Evolutionary conservation across 2,329 filamentous ascomycete species (phyloP).

Genomic region (Talaromyces sp.): DNA sequence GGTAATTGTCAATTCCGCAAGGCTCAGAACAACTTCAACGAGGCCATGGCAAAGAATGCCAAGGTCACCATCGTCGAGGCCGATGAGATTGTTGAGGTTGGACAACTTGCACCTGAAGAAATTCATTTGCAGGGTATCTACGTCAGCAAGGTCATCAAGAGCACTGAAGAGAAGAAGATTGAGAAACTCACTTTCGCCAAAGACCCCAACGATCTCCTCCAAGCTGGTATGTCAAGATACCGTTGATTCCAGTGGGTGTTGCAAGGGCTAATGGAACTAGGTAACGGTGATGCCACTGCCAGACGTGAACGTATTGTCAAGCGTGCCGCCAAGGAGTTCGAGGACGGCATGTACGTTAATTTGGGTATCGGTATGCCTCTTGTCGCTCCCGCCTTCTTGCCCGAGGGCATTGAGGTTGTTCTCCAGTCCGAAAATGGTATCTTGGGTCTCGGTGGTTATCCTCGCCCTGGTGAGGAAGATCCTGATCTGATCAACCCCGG

Average conservation of each 20-base stretch:
- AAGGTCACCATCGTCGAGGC: slow-evolving; percentile 78
- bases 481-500: slow-evolving; percentile 81
- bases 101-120: slow-evolving; percentile 67
- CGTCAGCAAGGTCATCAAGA: slow-evolving; percentile 74
- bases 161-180: slow-evolving; percentile 66
- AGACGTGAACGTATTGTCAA: slow-evolving; percentile 77
- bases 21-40: slow-evolving; percentile 70
- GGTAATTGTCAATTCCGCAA: slow-evolving; percentile 78
- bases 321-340: slow-evolving; percentile 71
- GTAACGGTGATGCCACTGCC: slow-evolving; percentile 58
- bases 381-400: slow-evolving; percentile 71
- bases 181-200: slow-evolving; percentile 78
- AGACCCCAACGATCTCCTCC: slow-evolving; percentile 51
- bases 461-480: slow-evolving; percentile 65
- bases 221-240: slow-evolving; percentile 39
- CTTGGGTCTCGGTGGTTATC: slow-evolving; percentile 77
- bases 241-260: background rate
- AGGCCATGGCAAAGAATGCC: slow-evolving; percentile 77
- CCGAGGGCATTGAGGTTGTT: slow-evolving; percentile 67
- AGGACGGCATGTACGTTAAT: slow-evolving; percentile 52
- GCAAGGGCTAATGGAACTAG: slow-evolving; percentile 28
- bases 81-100: slow-evolving; percentile 74
- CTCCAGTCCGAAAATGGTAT: slow-evolving; percentile 86
- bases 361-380: slow-evolving; percentile 83
- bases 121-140: slow-evolving; percentile 82